Evolutionary conservation across 2,329 filamentous ascomycete species (phyloP), one percentile per base, ranked within the genome.

Genomic region (Calonectria pseudoturangicola): DNA sequence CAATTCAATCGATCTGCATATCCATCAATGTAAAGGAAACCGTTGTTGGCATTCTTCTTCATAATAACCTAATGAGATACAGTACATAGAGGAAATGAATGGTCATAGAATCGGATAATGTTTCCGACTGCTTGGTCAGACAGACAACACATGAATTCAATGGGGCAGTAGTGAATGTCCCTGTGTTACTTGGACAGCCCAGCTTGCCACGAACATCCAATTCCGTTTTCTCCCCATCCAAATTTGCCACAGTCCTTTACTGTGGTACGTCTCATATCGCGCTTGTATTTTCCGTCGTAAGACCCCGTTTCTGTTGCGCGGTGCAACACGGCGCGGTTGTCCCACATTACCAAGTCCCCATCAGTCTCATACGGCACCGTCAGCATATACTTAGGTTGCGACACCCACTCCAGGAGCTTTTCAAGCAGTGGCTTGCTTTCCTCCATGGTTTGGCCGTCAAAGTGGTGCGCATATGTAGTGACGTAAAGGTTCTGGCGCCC

Each of bases 301-400:
- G 39, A 58, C 3, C 65, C 65, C 3, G 65, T 60, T 18, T 33
- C 36, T 2, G 65, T 67, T 10, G 65, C 65, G 6, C 65, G 48
- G 12, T 67, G 65, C 36, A 67, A 39, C 1, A 67, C 65, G 5
- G 65, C 65, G n/a, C 65, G 48, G 15, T 67, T 67, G 30, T 67
- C 65, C 65, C 65, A 67, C 65, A 67, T 67, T 15, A 67, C 39
- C 1, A 67, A 39, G 21, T 67, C 65, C 15, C 65, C 65, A 28
- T 67, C 18, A 15, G 47, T 67, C n/a, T 67, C 41, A n/a, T 67
- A 67, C 27, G 33, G 21, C 2, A 67, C 50, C 9, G 50, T 48
- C 10, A 67, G 50, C 41, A 47, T 67, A 27, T 67, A 67, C n/a
- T 67, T 67, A 10, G 65, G 50, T 39, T 67, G 65, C 8, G 65